phyloP scores from a whole-genome alignment of 2,329 filamentous ascomycete species.

The Cryphonectria parasitica region DNA sequence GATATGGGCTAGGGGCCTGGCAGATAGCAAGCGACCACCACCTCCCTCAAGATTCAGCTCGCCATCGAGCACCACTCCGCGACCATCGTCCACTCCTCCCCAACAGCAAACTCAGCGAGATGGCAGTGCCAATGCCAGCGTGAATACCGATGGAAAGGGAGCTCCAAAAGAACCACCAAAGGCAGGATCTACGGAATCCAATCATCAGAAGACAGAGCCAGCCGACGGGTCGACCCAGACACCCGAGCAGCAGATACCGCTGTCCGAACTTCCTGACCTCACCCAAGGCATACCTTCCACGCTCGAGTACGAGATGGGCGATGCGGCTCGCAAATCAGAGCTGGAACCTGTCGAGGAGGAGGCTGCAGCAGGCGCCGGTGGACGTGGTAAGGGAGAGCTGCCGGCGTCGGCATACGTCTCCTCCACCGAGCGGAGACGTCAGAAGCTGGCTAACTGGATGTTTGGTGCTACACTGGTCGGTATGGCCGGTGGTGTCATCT shows the following conservation, averaged over 20 bases:
- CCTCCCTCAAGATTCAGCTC: conserved; percentile 34
- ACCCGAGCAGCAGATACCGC: conserved; percentile 51
- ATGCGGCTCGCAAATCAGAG: conserved; percentile 44
- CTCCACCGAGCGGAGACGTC: conserved; percentile 82
- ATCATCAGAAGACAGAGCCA: background rate
- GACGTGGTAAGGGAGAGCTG: conserved; percentile 65
- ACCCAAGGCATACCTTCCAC: conserved; percentile 96
- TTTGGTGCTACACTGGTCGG: conserved; percentile 65
- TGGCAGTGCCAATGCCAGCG: background rate
- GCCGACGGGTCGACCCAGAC: conserved; percentile 36
- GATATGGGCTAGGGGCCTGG: conserved; percentile 50
- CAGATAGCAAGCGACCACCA: conserved; percentile 42
- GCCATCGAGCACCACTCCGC: conserved; percentile 25
- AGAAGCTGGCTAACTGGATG: conserved; percentile 74
- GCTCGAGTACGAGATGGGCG: conserved; percentile 73
- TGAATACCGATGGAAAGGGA: background rate
- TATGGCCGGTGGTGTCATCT: conserved; percentile 64
- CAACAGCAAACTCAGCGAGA: conserved; percentile 5
- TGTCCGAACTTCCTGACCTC: conserved; percentile 80
- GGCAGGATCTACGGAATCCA: conserved; percentile 6
- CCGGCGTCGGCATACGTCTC: conserved; percentile 86
- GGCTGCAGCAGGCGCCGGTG: conserved; percentile 44
- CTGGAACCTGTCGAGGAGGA: conserved; percentile 44
- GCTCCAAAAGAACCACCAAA: conserved; percentile 12
- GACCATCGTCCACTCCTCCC: conserved; percentile 15